Percentiles rank a stretch among this genome's conserved stretches.
These are phyloP conservation scores for Geranium brycei DNA, from an alignment of 345 rosid species.

Conservation along the genomic window DNA sequence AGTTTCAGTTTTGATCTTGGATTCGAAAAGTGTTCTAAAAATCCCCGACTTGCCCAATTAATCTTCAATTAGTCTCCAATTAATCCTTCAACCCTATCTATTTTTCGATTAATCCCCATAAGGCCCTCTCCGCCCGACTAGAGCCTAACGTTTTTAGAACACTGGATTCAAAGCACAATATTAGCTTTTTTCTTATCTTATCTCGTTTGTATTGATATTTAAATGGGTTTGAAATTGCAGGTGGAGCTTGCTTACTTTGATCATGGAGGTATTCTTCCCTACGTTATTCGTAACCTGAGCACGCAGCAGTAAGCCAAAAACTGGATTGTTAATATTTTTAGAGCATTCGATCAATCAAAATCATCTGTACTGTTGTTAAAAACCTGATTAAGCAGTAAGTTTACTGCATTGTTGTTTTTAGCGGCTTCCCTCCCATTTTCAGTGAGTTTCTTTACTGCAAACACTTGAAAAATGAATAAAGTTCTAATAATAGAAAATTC, in stretches of 20 bases:
- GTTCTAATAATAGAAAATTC: slow-evolving; percentile 16
- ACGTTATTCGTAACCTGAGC: slow-evolving; percentile 71
- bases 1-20: background rate
- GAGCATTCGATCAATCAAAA: too few species aligned
- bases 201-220: background rate
- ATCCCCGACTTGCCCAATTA: too few species aligned
- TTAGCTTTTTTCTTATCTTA: background rate
- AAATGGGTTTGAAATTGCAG: slow-evolving; percentile 22
- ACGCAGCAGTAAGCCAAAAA: slow-evolving; percentile 14
- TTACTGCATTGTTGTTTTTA: slow-evolving; percentile 9
- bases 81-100: too few species aligned
- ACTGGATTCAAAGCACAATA: too few species aligned
- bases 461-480: slow-evolving; percentile 20
- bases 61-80: too few species aligned
- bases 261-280: slow-evolving; percentile 96
- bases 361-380: background rate
- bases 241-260: slow-evolving; percentile 89
- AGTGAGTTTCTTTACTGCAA: slow-evolving; percentile 4
- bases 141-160: too few species aligned
- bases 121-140: too few species aligned
- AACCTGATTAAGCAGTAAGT: background rate
- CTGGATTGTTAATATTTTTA: too few species aligned
- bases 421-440: background rate
- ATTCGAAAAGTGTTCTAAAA: too few species aligned
- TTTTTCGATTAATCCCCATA: too few species aligned